A percentile compares a stretch with the other conserved stretches of the same genome.
Conservation (phyloP, 441 rosid genomes). For the Populus hybrid region DNA sequence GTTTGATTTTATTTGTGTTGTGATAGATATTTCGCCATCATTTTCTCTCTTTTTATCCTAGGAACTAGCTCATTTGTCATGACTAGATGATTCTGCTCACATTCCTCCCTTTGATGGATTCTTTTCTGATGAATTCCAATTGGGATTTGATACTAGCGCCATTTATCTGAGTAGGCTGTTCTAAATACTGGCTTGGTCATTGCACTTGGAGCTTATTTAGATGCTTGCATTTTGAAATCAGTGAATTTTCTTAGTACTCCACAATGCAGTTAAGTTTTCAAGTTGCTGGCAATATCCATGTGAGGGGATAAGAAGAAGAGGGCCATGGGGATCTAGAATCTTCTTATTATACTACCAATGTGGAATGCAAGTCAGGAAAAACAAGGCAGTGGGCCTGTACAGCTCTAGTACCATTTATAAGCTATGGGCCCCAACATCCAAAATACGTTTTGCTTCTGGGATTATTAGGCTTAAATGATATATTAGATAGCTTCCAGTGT, state of each 20-base stretch:
- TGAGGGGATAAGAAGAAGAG: background rate
- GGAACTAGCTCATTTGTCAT: background rate
- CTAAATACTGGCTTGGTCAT: background rate
- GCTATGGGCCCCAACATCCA: background rate
- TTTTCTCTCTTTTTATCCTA: too few relatives aligned
- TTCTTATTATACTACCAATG: background rate
- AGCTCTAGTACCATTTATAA: background rate
- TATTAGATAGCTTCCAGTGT: background rate
- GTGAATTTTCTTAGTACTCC: background rate
- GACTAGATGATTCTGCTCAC: background rate
- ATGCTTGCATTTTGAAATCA: background rate
- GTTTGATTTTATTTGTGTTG: background rate
- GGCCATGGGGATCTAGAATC: background rate
- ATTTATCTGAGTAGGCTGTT: background rate
- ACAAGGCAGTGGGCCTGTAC: background rate
- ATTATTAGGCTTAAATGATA: background rate
- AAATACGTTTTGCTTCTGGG: background rate
- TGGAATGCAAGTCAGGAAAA: background rate
- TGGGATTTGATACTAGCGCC: background rate
- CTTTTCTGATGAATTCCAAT: background rate
- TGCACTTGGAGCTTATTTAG: background rate
- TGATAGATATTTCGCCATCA: background rate
- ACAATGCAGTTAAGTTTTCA: background rate
- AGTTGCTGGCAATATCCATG: background rate
- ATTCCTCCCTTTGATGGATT: background rate